Evolutionary conservation across 2,329 filamentous ascomycete genomes (phyloP).

Genomic region (Talaromyces sp.): DNA sequence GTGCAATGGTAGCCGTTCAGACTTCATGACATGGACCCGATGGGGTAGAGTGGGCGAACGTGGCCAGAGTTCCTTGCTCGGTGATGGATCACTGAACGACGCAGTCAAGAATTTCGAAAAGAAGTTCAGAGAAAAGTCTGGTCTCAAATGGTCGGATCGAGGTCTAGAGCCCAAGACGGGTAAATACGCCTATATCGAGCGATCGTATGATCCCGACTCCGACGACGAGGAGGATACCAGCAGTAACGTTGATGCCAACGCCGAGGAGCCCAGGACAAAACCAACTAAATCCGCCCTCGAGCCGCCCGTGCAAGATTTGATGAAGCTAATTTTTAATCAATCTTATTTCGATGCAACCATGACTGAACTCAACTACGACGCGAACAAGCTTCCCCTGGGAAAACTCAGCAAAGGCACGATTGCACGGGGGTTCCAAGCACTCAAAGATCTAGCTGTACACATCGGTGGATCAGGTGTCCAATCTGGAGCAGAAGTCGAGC

Average conservation of each 20-base stretch:
- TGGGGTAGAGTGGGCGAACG: slow-evolving; percentile 70
- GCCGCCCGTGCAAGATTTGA: slow-evolving; percentile 60
- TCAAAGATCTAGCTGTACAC: slow-evolving; percentile 70
- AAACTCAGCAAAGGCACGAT: slow-evolving; percentile 80
- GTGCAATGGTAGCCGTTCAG: slow-evolving; percentile 5
- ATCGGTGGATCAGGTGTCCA: slow-evolving; percentile 54
- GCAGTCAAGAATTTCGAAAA: slow-evolving; percentile 47
- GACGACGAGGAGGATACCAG: slow-evolving; percentile 25
- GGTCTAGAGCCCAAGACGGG: slow-evolving; percentile 46
- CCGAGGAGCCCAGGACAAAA: slow-evolving; percentile 31
- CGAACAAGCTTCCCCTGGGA: slow-evolving; percentile 71
- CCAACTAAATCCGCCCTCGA: slow-evolving; percentile 55
- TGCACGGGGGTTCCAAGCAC: slow-evolving; percentile 65
- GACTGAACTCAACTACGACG: slow-evolving; percentile 41
- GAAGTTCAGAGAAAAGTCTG: slow-evolving; percentile 57
- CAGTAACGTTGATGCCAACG: slow-evolving; percentile 39
- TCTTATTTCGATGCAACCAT: slow-evolving; percentile 60
- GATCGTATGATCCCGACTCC: slow-evolving; percentile 66
- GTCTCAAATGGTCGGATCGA: slow-evolving; percentile 48
- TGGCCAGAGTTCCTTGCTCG: slow-evolving; percentile 43
- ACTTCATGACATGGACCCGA: slow-evolving; percentile 64
- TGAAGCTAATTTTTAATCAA: slow-evolving; percentile 80
- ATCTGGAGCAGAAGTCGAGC: slow-evolving; percentile 48
- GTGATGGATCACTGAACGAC: slow-evolving; percentile 29
- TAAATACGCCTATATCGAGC: slow-evolving; percentile 75